Evolutionary conservation across 192 early-diverging fungal species (phyloP).

Genomic region (Linnemannia exigua): DNA sequence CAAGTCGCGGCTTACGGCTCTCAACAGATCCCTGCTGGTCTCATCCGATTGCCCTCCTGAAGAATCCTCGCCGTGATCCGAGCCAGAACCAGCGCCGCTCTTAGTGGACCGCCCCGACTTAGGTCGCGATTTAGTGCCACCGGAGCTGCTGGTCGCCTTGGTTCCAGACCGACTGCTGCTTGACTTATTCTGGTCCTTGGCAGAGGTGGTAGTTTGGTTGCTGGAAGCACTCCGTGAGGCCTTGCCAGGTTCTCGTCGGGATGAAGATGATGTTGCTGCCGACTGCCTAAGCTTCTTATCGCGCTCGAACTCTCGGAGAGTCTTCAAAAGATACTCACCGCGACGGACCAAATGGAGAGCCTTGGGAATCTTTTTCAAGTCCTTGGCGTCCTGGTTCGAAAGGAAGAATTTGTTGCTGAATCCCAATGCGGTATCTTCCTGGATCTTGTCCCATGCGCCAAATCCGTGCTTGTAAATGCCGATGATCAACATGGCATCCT

Average conservation of each 20-base stretch:
- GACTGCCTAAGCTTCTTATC: slow-evolving; percentile 54
- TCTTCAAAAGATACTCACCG: slow-evolving; percentile 92
- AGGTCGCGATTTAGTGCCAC: slow-evolving; percentile 25
- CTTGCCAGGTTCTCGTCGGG: slow-evolving; percentile 50
- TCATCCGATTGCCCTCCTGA: slow-evolving; percentile 27
- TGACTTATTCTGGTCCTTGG: slow-evolving; percentile 8
- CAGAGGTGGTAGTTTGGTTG: background rate
- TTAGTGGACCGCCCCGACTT: slow-evolving; percentile 20
- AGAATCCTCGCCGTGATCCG: slow-evolving; percentile 20
- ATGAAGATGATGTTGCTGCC: slow-evolving; percentile 20
- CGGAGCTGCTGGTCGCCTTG: slow-evolving; percentile 6
- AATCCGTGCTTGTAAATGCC: slow-evolving; percentile 96
- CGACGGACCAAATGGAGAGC: slow-evolving; percentile 88
- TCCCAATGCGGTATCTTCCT: slow-evolving; percentile 82
- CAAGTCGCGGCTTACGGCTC: slow-evolving; percentile 41
- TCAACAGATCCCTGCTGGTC: slow-evolving; percentile 39
- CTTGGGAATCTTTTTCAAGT: slow-evolving; percentile 79
- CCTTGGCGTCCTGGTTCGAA: slow-evolving; percentile 59
- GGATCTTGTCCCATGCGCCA: slow-evolving; percentile 91
- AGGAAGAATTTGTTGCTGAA: slow-evolving; percentile 92
- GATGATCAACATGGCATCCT: slow-evolving; percentile 96
- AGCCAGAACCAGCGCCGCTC: slow-evolving; percentile 18
- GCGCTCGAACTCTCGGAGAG: slow-evolving; percentile 77
- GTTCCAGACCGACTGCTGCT: slow-evolving; percentile 4
- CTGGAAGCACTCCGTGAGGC: slow-evolving; percentile 14